Base-by-base conservation (phyloP, 176 grass and related monocot species). In the Paspalum vaginatum region DNA sequence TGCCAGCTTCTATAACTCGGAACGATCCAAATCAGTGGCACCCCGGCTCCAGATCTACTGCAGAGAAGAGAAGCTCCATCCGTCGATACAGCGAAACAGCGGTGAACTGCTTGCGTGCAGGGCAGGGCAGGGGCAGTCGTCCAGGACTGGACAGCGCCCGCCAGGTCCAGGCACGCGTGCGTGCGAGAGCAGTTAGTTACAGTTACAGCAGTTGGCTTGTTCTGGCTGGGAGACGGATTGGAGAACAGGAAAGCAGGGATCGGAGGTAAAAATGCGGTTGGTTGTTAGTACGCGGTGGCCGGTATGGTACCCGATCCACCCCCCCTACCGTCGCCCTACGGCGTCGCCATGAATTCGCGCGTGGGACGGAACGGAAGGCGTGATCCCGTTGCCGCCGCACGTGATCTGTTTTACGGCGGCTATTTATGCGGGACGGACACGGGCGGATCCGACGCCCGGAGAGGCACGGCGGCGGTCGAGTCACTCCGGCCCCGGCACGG, bases 371-470 rank as follows among this genome's bases (percentile, higher is more conserved):
- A 59, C 69, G 80, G 70, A 56, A 66, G 53, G 77, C 81, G 81
- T 82, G 84, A 84, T 45, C 49, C 47, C 65, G 81, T 45, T 63
- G 68, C 32, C 69, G 27, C 38, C 21, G 59, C 37, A 17, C 84
- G 84, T 86, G 84, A 81, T 58, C 68, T 20, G 82, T 16, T 16
- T 83, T 21, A 75, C 44, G 69, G 64, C 68, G 81, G 25, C n/a
- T 15, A 85, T 85, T 81, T 81, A 77, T 37, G 82, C 5, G 39
- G 15, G 52, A 56, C 53, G 54, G 54, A 67, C n/a, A 46, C 12
- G 25, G 45, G 7, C 47, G 68, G 25, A 72, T n/a, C n/a, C n/a
- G n/a, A 32, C 32, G 32, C 32, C 32, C 32, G 32, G 32, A 1
- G 32, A 32, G 32, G 32, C 32, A 32, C 32, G 32, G 32, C 32